These are phyloP conservation scores for Candida nemodendra DNA, from an alignment of 805 yeast genomes.

Conservation along the genomic window DNA sequence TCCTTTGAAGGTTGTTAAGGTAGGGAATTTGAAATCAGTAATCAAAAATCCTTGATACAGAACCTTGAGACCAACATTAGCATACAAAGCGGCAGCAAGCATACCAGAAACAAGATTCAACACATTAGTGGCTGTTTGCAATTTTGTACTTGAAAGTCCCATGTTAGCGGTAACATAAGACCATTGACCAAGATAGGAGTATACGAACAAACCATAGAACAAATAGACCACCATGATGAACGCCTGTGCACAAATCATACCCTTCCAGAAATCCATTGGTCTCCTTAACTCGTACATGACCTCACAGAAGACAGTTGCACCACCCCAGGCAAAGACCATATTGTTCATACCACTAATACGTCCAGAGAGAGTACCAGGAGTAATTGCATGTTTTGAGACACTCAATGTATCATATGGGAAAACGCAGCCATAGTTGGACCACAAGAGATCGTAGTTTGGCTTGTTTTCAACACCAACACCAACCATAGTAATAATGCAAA, in stretches of 20 bases:
- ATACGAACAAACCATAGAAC: slow-evolving; percentile 42
- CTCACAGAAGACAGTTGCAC: slow-evolving; percentile 47
- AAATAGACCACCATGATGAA: slow-evolving; percentile 41
- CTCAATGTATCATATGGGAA: slow-evolving; percentile 23
- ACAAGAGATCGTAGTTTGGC: slow-evolving; percentile 33
- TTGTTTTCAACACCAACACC: slow-evolving; percentile 35
- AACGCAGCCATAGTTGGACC: slow-evolving; percentile 15
- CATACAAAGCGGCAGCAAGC: slow-evolving; percentile 46
- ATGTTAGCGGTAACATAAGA: slow-evolving; percentile 43
- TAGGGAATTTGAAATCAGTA: slow-evolving; percentile 34
- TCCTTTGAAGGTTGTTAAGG: slow-evolving; percentile 33
- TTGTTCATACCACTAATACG: slow-evolving; percentile 36
- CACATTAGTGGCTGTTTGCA: slow-evolving; percentile 44
- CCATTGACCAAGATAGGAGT: slow-evolving; percentile 46
- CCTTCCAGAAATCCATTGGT: slow-evolving; percentile 50
- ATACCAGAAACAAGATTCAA: slow-evolving; percentile 40
- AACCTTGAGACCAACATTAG: slow-evolving; percentile 46
- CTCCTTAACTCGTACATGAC: slow-evolving; percentile 47
- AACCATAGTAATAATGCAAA: slow-evolving; percentile 42
- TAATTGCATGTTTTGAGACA: slow-evolving; percentile 20
- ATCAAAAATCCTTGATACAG: slow-evolving; percentile 38
- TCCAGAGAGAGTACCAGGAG: slow-evolving; percentile 31
- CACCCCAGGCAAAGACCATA: slow-evolving; percentile 50
- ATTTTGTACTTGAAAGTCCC: slow-evolving; percentile 37
- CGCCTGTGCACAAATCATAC: slow-evolving; percentile 42